These are phyloP conservation scores for Fraxinus floribunda DNA, from an alignment of 305 asterid species.

Conservation along the genomic window DNA sequence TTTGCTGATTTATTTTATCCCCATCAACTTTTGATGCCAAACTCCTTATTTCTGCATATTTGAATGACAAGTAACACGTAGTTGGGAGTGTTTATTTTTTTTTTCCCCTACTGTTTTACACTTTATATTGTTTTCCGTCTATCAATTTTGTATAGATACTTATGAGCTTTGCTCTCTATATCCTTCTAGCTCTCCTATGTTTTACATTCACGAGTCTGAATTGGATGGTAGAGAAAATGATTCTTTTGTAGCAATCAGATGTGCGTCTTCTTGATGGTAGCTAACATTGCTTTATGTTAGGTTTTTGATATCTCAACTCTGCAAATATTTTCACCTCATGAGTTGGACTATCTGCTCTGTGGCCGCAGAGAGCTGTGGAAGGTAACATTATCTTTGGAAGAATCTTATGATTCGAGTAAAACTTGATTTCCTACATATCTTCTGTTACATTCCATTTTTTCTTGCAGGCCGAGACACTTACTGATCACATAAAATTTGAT, in stretches of 20 bases:
- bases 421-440: constrained; percentile 23
- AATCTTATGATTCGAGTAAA: not conserved
- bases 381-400: constrained; percentile 45
- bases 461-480: constrained; percentile 83
- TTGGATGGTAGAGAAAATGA: not conserved
- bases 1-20: constrained; percentile 2
- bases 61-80: not conserved
- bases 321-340: constrained; percentile 88
- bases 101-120: not conserved
- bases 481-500: constrained; percentile 91
- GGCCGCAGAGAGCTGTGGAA: constrained; percentile 98
- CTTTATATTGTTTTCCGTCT: not conserved
- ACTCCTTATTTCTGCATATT: constrained; percentile 2
- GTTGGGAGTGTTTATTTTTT: not conserved
- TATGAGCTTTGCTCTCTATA: not conserved
- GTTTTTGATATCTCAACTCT: constrained; percentile 85
- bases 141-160: not conserved
- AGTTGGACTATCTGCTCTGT: constrained; percentile 93
- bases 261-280: not conserved
- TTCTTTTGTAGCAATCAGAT: not conserved
- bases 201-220: not conserved
- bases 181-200: not conserved
- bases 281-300: constrained; percentile 34
- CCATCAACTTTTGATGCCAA: constrained; percentile 9
- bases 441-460: constrained; percentile 18